Conservation (phyloP, 768 basidiomycete genomes). For the Podaxis sp. region DNA sequence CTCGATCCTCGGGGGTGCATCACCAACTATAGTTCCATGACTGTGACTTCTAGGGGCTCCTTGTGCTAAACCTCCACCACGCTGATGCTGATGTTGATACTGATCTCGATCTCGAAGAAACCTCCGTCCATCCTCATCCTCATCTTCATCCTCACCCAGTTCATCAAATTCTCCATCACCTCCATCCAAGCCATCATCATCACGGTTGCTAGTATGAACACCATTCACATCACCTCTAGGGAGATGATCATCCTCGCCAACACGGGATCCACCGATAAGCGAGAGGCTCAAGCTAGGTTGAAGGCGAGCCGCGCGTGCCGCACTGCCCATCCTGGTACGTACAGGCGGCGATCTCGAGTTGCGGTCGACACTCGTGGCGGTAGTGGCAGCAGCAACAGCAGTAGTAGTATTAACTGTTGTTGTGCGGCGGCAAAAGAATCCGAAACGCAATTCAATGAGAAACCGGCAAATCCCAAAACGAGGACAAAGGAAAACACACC, state of each 20-base stretch:
- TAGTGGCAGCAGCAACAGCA: background rate
- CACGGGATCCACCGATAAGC: background rate
- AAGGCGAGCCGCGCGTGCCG: background rate
- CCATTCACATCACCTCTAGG: too few species aligned
- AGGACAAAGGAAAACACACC: background rate
- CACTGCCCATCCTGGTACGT: background rate
- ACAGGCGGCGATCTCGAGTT: background rate
- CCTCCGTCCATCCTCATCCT: background rate
- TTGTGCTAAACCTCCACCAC: background rate
- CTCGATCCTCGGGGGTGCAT: slow-evolving; percentile 3
- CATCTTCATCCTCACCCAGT: background rate
- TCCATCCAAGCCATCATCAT: background rate
- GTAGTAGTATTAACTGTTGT: background rate
- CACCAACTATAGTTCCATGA: background rate
- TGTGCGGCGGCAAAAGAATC: background rate
- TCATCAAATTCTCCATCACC: slow-evolving; percentile 4
- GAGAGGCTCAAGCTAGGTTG: background rate
- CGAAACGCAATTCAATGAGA: background rate
- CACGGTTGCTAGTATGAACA: background rate
- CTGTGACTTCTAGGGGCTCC: background rate
- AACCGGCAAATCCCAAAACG: background rate
- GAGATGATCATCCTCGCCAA: background rate
- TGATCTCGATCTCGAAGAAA: background rate
- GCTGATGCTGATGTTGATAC: background rate
- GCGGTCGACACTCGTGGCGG: background rate